phyloP scores from a whole-genome alignment of 2,329 filamentous ascomycete species.

The Blastomyces parvus region DNA sequence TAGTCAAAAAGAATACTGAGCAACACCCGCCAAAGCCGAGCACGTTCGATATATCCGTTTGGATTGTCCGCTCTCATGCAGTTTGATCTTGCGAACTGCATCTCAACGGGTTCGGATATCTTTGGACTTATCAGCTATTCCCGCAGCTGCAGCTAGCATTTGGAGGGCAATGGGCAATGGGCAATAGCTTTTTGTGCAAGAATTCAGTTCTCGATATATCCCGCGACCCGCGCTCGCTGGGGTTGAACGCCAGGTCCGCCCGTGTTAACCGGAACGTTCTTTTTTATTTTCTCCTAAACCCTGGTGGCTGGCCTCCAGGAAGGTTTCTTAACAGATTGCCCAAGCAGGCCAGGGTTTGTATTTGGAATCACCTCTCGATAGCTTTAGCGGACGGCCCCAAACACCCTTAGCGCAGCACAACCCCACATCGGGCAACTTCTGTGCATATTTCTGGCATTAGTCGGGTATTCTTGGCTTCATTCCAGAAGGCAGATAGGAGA shows the following conservation, averaged over 20 bases:
- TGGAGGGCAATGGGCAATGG: neutral
- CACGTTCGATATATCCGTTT: neutral
- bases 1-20: neutral
- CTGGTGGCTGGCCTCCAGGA: neutral
- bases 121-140: neutral
- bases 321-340: neutral
- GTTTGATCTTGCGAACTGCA: neutral
- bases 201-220: neutral
- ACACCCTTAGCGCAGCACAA: neutral
- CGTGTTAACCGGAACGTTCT: neutral
- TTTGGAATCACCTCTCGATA: neutral
- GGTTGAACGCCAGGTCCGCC: neutral
- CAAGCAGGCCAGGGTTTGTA: neutral
- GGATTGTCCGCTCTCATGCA: neutral
- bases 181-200: neutral
- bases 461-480: neutral
- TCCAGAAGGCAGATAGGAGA: neutral
- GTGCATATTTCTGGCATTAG: neutral
- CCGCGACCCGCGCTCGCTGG: neutral
- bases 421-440: neutral
- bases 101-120: neutral
- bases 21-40: neutral
- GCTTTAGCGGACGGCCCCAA: neutral
- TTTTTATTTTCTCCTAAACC: neutral
- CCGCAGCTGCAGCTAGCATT: neutral